A percentile compares a stretch with the other conserved stretches of the same genome.
These are phyloP conservation scores for Verbascum thapsus DNA, from an alignment of 257 asterid species.

Conservation along the genomic window DNA sequence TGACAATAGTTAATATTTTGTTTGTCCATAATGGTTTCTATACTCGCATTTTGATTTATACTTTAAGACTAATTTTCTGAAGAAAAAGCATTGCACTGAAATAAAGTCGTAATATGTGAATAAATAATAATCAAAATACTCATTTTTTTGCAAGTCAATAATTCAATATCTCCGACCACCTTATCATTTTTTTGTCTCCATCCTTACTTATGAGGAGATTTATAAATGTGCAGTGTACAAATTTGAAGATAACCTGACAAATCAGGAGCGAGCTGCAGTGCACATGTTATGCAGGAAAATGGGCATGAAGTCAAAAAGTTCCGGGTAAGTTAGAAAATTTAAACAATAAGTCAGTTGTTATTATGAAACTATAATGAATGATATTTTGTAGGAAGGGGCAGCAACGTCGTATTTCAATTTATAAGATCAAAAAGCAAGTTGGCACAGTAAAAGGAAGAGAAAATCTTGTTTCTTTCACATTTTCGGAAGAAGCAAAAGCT, in stretches of 20 bases:
- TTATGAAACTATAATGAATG: slow-evolving; percentile 15
- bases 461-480: slow-evolving; percentile 48
- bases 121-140: too few relatives aligned
- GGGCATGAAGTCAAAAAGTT: slow-evolving; percentile 78
- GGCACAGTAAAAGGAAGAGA: slow-evolving; percentile 40
- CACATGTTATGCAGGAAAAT: slow-evolving; percentile 57
- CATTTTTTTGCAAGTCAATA: too few relatives aligned
- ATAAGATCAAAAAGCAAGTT: slow-evolving; percentile 42
- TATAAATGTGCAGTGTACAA: slow-evolving; percentile 54
- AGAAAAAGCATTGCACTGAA: too few relatives aligned
- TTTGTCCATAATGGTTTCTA: too few relatives aligned
- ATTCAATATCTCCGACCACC: too few relatives aligned
- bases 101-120: too few relatives aligned
- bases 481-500: slow-evolving; percentile 61
- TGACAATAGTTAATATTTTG: too few relatives aligned
- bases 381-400: slow-evolving; percentile 54
- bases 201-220: too few relatives aligned
- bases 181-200: too few relatives aligned
- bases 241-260: slow-evolving; percentile 51
- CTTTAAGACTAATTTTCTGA: too few relatives aligned
- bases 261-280: slow-evolving; percentile 65
- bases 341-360: not conserved
- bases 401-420: slow-evolving; percentile 61
- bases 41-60: too few relatives aligned
- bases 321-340: slow-evolving; percentile 53